Conservation (phyloP, 2,329 filamentous ascomycete genomes). For the Apiospora arundinis region DNA sequence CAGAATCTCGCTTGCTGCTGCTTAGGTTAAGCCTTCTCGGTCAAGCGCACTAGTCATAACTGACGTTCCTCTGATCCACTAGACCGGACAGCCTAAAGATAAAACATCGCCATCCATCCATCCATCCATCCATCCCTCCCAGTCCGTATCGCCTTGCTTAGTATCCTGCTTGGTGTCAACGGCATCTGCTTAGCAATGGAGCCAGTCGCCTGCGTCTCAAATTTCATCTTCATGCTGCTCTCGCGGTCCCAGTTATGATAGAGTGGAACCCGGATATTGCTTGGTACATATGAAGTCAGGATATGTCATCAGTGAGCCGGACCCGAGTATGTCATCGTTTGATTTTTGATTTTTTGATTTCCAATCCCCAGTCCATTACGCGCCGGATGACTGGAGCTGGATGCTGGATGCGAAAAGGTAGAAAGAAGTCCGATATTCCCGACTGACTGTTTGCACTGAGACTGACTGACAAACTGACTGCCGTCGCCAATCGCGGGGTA, state of each 20-base stretch:
- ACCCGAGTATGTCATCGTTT: not conserved
- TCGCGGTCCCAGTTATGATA: not conserved
- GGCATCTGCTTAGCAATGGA: not conserved
- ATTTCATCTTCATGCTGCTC: not conserved
- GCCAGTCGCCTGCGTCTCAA: not conserved
- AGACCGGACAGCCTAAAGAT: constrained; percentile 12
- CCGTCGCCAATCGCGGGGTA: not conserved
- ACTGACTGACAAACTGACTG: not conserved
- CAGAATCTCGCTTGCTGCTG: not conserved
- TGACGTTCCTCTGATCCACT: constrained; percentile 12
- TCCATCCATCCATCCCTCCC: not conserved
- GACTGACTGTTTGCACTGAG: not conserved
- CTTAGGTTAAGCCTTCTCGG: not conserved
- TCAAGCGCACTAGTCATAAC: not conserved
- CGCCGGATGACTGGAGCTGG: not conserved
- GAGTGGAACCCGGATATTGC: not conserved
- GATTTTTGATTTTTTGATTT: constrained; percentile 15
- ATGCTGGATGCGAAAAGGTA: too few relatives aligned
- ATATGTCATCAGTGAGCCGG: not conserved
- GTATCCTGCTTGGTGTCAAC: not conserved
- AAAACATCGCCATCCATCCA: not conserved
- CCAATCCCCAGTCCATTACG: not conserved
- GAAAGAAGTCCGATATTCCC: not conserved
- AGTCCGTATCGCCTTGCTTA: not conserved
- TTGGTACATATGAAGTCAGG: not conserved